phyloP scores from a whole-genome alignment of 192 early-diverging fungal genomes.

The Coemansia sp. region DNA sequence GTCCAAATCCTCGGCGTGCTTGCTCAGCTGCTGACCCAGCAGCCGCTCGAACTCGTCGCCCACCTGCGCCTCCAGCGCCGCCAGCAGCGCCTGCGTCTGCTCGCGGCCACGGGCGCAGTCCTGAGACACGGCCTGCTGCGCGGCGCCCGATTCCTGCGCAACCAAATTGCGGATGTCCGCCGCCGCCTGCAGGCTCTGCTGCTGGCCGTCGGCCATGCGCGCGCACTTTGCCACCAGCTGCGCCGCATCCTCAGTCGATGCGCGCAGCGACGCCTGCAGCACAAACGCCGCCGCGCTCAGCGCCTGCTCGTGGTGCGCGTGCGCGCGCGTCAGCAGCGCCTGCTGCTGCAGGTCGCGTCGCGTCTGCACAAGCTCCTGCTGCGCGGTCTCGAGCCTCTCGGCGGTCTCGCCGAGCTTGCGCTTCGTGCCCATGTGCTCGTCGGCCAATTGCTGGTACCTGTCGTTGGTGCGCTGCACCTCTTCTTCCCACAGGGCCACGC shows the following conservation, averaged over 20 bases:
- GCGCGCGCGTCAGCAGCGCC: conserved; percentile 44
- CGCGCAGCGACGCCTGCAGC: conserved; percentile 11
- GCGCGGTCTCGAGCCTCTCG: conserved; percentile 24
- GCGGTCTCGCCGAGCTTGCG: conserved; percentile 33
- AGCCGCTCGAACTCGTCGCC: conserved; percentile 21
- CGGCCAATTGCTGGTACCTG: conserved; percentile 1
- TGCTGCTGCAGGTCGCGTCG: conserved; percentile 29
- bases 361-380: conserved; percentile 18
- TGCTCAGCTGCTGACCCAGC: neutral
- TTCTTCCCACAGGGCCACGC: conserved; percentile 25
- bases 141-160: neutral
- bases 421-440: conserved; percentile 15
- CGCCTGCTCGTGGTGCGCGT: conserved; percentile 46
- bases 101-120: neutral
- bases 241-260: conserved; percentile 1
- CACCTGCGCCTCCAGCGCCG: conserved; percentile 20
- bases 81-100: conserved; percentile 14
- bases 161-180: conserved; percentile 3
- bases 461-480: conserved; percentile 9
- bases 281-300: conserved; percentile 35
- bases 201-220: conserved; percentile 27
- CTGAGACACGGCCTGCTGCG: neutral
- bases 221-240: conserved; percentile 11
- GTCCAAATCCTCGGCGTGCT: neutral
- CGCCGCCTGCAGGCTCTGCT: conserved; percentile 10